These are phyloP conservation scores for Spinacia oleracea DNA, from an alignment of 179 eudicot genomes.

Conservation along the genomic window DNA sequence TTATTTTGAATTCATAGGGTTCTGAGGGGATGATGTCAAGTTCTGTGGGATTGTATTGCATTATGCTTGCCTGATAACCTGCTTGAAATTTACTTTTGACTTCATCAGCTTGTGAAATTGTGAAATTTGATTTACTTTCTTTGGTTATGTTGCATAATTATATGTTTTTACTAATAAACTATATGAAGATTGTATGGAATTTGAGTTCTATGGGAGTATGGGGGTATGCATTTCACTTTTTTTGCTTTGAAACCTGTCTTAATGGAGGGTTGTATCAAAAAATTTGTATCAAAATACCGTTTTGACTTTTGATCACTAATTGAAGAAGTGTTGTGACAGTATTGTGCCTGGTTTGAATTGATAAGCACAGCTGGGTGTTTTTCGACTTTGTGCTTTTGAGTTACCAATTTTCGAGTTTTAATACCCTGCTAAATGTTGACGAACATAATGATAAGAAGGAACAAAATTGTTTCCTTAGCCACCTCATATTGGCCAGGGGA, in stretches of 20 bases:
- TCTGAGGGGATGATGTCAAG: not conserved
- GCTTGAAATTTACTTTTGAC: not conserved
- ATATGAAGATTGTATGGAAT: not conserved
- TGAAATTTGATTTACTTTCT: not conserved
- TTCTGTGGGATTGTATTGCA: too few relatives aligned
- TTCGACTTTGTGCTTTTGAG: not conserved
- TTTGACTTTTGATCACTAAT: too few relatives aligned
- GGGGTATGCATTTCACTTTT: not conserved
- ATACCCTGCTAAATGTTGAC: too few relatives aligned
- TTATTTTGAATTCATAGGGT: slow-evolving; percentile 1
- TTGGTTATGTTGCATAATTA: not conserved
- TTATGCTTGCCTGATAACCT: too few relatives aligned
- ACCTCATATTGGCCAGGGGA: too few relatives aligned
- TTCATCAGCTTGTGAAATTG: not conserved
- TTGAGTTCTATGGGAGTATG: not conserved
- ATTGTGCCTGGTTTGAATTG: too few relatives aligned
- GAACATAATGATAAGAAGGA: too few relatives aligned
- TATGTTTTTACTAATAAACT: not conserved
- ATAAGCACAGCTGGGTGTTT: not conserved
- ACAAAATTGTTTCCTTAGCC: too few relatives aligned
- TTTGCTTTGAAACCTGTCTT: too few relatives aligned
- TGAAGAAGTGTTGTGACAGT: not conserved
- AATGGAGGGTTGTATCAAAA: too few relatives aligned
- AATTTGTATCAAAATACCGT: too few relatives aligned
- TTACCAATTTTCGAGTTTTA: too few relatives aligned